Conservation (phyloP, 140 eudicot species). For the Ambrosia hybrid region DNA sequence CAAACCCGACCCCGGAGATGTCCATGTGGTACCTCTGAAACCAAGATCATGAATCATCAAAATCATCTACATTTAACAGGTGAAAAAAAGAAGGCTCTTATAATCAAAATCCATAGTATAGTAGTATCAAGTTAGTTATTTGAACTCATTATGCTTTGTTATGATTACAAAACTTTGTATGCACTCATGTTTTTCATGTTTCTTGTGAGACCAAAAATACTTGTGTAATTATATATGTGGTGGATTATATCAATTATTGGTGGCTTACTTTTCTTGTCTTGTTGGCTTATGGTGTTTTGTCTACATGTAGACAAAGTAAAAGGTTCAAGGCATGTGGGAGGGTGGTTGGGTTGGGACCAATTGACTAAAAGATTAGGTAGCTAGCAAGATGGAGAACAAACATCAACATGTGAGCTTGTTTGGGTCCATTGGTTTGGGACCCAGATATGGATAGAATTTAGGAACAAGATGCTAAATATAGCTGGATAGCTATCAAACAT, state of each 20-base stretch:
- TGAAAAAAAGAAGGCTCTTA: conserved; percentile 18
- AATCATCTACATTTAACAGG: conserved; percentile 28
- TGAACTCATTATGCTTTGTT: conserved; percentile 6
- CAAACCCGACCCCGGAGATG: conserved; percentile 47
- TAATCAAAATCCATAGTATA: conserved; percentile 31
- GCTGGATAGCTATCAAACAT: conserved; percentile 26
- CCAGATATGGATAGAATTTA: conserved; percentile 39
- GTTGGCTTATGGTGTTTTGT: not conserved
- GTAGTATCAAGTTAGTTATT: conserved; percentile 38
- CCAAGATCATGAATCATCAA: conserved; percentile 4
- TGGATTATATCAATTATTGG: conserved; percentile 30
- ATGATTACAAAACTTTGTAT: conserved; percentile 26
- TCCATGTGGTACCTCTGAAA: conserved; percentile 56
- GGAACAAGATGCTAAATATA: conserved; percentile 18
- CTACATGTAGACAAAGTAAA: conserved; percentile 29
- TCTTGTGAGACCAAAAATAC: conserved; percentile 27
- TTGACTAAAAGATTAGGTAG: conserved; percentile 39
- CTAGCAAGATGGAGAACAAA: conserved; percentile 30
- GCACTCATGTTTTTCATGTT: conserved; percentile 30
- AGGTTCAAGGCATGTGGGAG: conserved; percentile 36
- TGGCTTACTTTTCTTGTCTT: conserved; percentile 9
- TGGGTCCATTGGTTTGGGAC: conserved; percentile 32
- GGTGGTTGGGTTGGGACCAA: conserved; percentile 40
- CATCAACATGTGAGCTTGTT: conserved; percentile 33
- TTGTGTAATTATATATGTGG: conserved; percentile 36